Percentiles rank a stretch among this genome's conserved stretches.
Evolutionary conservation across 495 filamentous ascomycete genomes (phyloP).

Genomic region (Daldinia caldariorum): DNA sequence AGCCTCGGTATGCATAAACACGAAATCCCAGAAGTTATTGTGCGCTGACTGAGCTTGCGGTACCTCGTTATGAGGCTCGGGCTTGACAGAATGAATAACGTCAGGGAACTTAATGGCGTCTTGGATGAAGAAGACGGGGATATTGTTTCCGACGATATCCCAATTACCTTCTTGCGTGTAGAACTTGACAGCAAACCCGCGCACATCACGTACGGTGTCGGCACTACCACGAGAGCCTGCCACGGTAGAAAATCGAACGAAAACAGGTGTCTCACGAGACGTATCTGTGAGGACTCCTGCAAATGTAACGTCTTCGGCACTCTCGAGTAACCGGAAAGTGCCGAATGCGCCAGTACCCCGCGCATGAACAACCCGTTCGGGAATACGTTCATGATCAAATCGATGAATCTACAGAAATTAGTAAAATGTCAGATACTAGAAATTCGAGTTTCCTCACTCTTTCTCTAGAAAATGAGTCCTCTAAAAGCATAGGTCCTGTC

Average conservation of each 20-base stretch:
- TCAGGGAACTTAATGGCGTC: slow-evolving; percentile 81
- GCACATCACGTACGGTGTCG: slow-evolving; percentile 28
- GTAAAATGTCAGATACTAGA: neutral
- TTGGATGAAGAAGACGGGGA: slow-evolving; percentile 77
- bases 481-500: slow-evolving; percentile 78
- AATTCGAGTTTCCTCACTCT: slow-evolving; percentile 65
- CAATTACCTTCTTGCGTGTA: slow-evolving; percentile 71
- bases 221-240: slow-evolving; percentile 71
- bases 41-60: slow-evolving; percentile 71
- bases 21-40: slow-evolving; percentile 71
- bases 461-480: slow-evolving; percentile 82
- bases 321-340: slow-evolving; percentile 78
- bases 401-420: slow-evolving; percentile 31
- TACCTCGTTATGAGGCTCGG: slow-evolving; percentile 80
- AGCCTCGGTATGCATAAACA: slow-evolving; percentile 72
- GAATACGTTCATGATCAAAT: slow-evolving; percentile 70
- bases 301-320: slow-evolving; percentile 71
- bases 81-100: slow-evolving; percentile 80
- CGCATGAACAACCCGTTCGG: slow-evolving; percentile 86
- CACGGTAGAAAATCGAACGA: slow-evolving; percentile 85
- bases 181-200: slow-evolving; percentile 66
- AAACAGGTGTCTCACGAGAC: slow-evolving; percentile 78
- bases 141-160: slow-evolving; percentile 73
- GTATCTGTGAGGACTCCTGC: slow-evolving; percentile 85
- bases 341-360: slow-evolving; percentile 86